Evolutionary conservation across 352 stramenopile genomes (phyloP).

Genomic region (Pythium apleroticum): DNA sequence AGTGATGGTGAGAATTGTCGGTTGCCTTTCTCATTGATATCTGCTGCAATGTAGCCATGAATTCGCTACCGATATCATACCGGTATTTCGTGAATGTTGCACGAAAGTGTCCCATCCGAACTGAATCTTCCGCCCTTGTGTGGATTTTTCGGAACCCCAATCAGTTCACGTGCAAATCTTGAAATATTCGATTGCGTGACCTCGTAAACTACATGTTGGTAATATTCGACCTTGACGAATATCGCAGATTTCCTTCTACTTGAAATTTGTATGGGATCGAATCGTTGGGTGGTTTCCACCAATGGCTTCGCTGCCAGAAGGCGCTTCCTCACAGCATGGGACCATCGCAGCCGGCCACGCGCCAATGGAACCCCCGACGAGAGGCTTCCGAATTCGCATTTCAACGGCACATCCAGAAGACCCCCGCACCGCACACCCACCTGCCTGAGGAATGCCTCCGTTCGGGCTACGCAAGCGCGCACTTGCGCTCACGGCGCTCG

Average conservation of each 20-base stretch:
- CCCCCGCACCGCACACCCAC: neutral
- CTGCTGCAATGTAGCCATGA: neutral
- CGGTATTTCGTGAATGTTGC: constrained; percentile 14
- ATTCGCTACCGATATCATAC: neutral
- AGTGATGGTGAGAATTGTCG: no score
- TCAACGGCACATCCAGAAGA: neutral
- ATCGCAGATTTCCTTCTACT: constrained; percentile 12
- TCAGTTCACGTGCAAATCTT: constrained; percentile 3
- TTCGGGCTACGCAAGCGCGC: neutral
- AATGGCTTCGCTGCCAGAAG: constrained; percentile 4
- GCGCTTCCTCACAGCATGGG: constrained; percentile 2
- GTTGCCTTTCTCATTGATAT: neutral
- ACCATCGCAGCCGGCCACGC: neutral
- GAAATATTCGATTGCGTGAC: constrained; percentile 5
- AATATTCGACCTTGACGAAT: neutral
- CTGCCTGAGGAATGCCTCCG: neutral
- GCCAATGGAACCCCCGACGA: neutral
- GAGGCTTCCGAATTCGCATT: neutral
- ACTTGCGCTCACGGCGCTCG: constrained; percentile 10
- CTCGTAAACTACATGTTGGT: constrained; percentile 15
- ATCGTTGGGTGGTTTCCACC: constrained; percentile 17
- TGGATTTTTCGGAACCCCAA: constrained; percentile 19
- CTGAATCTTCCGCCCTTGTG: neutral
- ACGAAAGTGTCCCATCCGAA: neutral
- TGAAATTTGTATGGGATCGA: constrained; percentile 20